Conservation (phyloP, 257 asterid species). For the Jacaranda mimosifolia region DNA sequence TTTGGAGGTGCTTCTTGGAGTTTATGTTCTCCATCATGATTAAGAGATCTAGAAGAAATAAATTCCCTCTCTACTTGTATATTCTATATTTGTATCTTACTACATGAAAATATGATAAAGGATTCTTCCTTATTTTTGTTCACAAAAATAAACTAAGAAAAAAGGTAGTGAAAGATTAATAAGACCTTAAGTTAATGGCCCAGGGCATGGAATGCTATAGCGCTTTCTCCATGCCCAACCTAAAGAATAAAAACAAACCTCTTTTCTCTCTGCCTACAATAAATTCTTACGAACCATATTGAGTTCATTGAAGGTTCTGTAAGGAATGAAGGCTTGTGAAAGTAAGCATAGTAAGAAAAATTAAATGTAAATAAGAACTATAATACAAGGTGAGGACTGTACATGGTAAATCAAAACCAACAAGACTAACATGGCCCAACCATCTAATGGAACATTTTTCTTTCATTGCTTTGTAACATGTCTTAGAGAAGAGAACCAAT, state of each 20-base stretch:
- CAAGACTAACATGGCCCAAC: neutral
- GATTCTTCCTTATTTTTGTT: neutral
- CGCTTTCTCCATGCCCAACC: neutral
- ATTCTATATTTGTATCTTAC: neutral
- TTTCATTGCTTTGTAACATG: constrained; percentile 18
- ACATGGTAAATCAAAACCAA: neutral
- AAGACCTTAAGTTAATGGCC: neutral
- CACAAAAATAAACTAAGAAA: neutral
- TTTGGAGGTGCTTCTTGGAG: neutral
- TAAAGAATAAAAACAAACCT: neutral
- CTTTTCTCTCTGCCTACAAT: neutral
- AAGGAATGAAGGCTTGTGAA: neutral
- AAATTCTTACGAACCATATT: neutral
- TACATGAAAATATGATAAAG: neutral
- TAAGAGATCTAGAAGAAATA: neutral
- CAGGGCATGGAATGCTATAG: neutral
- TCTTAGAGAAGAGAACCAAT: constrained; percentile 4
- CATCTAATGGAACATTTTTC: constrained; percentile 9
- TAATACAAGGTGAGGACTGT: neutral
- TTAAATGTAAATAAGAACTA: neutral
- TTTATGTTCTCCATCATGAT: neutral
- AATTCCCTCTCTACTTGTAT: neutral
- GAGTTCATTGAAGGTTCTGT: neutral
- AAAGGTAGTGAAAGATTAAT: neutral
- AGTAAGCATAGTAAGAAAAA: constrained; percentile 9